Conservation (phyloP, 208 protist genomes). For the Acanthamoeba triangularis region DNA sequence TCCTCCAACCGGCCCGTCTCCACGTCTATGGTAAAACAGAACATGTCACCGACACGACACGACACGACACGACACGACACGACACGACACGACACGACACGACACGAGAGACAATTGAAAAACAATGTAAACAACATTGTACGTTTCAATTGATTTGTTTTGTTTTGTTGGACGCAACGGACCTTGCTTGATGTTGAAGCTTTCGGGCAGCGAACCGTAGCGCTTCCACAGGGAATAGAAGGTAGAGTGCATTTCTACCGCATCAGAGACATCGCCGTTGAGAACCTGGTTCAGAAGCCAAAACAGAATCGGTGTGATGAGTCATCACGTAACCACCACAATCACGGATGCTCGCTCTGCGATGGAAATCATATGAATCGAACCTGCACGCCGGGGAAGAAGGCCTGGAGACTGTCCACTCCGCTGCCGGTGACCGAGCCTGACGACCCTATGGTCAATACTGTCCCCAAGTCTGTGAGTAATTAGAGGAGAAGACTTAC, state of each 20-base stretch:
- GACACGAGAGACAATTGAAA: too few species aligned
- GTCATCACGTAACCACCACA: too few species aligned
- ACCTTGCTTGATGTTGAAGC: constrained; percentile 80
- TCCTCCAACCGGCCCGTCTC: constrained; percentile 91
- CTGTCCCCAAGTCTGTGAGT: too few species aligned
- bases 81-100: neutral
- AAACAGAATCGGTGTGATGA: too few species aligned
- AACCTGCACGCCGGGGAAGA: constrained; percentile 67
- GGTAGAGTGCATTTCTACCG: constrained; percentile 84
- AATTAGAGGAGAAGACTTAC: neutral
- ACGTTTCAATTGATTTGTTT: too few species aligned
- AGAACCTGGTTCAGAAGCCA: too few species aligned
- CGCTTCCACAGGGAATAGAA: constrained; percentile 91
- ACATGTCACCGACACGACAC: neutral
- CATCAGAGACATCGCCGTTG: constrained; percentile 91
- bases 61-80: neutral
- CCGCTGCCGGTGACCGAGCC: constrained; percentile 79
- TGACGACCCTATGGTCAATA: neutral
- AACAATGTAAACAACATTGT: too few species aligned
- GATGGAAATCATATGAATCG: neutral
- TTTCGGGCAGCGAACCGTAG: constrained; percentile 93
- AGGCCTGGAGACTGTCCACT: constrained; percentile 88
- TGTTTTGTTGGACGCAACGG: too few species aligned
- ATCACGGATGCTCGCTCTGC: too few species aligned
- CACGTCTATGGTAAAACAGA: constrained; percentile 77